Conservation (phyloP, 2,329 filamentous ascomycete species). For the Aspergillus floridensis region DNA sequence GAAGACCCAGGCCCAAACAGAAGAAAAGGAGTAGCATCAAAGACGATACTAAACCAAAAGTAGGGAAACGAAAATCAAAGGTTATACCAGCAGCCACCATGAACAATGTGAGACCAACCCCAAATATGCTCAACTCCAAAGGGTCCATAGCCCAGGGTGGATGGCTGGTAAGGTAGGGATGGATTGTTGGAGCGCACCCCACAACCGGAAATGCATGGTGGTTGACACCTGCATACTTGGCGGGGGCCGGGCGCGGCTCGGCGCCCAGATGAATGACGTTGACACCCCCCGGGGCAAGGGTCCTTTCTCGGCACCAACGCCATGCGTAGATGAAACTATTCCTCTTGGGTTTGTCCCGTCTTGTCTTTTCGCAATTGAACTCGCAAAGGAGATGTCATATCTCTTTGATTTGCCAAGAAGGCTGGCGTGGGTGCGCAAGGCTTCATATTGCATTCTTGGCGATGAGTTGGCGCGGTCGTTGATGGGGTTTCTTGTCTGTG, state of each 20-base stretch:
- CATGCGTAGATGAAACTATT: background rate
- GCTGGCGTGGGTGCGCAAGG: background rate
- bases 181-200: too few species aligned
- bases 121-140: background rate
- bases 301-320: background rate
- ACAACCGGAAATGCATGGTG: conserved; percentile 1
- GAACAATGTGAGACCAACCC: background rate
- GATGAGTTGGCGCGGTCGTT: background rate
- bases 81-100: too few species aligned
- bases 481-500: too few species aligned
- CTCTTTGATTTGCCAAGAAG: background rate
- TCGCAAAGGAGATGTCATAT: background rate
- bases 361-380: background rate
- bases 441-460: too few species aligned
- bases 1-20: too few species aligned
- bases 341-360: background rate
- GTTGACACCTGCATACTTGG: conserved; percentile 19
- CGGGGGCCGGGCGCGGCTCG: conserved; percentile 1
- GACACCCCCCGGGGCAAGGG: conserved; percentile 10
- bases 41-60: too few species aligned
- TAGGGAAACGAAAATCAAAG: too few species aligned
- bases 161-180: too few species aligned
- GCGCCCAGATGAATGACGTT: conserved; percentile 21
- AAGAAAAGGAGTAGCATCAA: too few species aligned
- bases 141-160: too few species aligned